phyloP scores from a whole-genome alignment of 257 asterid species.

The Gentiana straminea region DNA sequence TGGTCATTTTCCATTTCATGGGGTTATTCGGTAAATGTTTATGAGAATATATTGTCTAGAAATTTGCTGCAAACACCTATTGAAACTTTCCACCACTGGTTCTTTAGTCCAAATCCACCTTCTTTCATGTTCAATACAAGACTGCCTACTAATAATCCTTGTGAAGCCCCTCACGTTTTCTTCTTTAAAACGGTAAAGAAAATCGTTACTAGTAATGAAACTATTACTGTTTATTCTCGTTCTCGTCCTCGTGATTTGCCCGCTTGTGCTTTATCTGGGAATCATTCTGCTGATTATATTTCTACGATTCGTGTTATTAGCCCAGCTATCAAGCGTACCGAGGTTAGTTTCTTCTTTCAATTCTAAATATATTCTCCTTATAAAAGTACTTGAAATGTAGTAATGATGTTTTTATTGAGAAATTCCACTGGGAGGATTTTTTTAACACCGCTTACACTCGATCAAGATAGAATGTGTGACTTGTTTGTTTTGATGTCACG shows the following conservation, averaged over 20 bases:
- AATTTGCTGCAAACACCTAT: slow-evolving; percentile 25
- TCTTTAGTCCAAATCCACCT: slow-evolving; percentile 22
- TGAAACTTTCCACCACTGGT: slow-evolving; percentile 30
- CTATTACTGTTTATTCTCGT: slow-evolving; percentile 13
- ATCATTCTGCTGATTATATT: slow-evolving; percentile 25
- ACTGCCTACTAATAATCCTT: slow-evolving; percentile 18
- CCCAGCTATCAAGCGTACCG: slow-evolving; percentile 11
- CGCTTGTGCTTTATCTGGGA: slow-evolving; percentile 15
- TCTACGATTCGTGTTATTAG: slow-evolving; percentile 29
- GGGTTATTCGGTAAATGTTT: slow-evolving; percentile 31
- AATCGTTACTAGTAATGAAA: slow-evolving; percentile 10
- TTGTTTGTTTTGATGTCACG: too few relatives aligned
- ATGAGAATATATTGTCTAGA: slow-evolving; percentile 19
- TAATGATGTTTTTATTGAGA: too few relatives aligned
- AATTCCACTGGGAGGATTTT: too few relatives aligned
- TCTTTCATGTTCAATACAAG: slow-evolving; percentile 55
- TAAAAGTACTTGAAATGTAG: too few relatives aligned
- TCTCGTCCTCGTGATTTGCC: slow-evolving; percentile 6
- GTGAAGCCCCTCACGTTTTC: slow-evolving; percentile 51
- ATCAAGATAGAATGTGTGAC: too few relatives aligned
- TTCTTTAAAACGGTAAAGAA: slow-evolving; percentile 21
- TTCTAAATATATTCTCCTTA: neutral
- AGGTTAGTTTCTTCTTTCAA: slow-evolving; percentile 9
- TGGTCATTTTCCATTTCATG: slow-evolving; percentile 61
- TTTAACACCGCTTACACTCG: too few relatives aligned